Conservation (phyloP, 2,329 filamentous ascomycete species). For the Blastomyces percursus region DNA sequence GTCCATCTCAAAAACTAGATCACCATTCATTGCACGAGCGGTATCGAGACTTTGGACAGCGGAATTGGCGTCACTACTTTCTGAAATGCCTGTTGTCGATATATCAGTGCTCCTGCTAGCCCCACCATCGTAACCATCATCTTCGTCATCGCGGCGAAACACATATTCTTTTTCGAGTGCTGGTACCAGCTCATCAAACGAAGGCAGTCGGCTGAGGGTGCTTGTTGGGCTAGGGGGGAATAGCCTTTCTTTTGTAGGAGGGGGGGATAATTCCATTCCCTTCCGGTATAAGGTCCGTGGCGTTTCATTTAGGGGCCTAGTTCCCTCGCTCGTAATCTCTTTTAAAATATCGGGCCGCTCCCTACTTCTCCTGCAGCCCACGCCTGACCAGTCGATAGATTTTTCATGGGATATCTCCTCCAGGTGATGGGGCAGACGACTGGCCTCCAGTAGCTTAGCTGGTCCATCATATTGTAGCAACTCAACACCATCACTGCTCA, state of each 20-base stretch:
- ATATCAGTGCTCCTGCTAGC: not conserved
- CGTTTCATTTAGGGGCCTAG: not conserved
- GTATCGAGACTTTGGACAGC: not conserved
- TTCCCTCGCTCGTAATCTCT: not conserved
- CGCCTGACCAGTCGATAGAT: not conserved
- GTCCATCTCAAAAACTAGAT: not conserved
- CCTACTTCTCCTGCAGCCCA: not conserved
- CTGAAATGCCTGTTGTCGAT: not conserved
- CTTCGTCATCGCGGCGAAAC: not conserved
- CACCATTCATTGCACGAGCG: not conserved
- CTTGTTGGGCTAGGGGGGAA: slow-evolving; percentile 8
- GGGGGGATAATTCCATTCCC: slow-evolving; percentile 3
- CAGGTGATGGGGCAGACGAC: not conserved
- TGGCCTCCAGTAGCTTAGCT: not conserved
- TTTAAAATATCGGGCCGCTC: not conserved
- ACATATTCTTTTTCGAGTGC: not conserved
- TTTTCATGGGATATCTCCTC: not conserved
- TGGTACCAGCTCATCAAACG: not conserved
- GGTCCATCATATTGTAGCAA: not conserved
- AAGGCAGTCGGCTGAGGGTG: not conserved
- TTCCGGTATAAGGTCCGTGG: slow-evolving; percentile 4
- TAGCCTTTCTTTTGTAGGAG: slow-evolving; percentile 3
- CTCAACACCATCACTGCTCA: not conserved
- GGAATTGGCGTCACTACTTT: not conserved
- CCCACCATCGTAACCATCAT: not conserved